These are phyloP conservation scores for Vinca minor DNA, from an alignment of 257 asterid species.

Conservation along the genomic window DNA sequence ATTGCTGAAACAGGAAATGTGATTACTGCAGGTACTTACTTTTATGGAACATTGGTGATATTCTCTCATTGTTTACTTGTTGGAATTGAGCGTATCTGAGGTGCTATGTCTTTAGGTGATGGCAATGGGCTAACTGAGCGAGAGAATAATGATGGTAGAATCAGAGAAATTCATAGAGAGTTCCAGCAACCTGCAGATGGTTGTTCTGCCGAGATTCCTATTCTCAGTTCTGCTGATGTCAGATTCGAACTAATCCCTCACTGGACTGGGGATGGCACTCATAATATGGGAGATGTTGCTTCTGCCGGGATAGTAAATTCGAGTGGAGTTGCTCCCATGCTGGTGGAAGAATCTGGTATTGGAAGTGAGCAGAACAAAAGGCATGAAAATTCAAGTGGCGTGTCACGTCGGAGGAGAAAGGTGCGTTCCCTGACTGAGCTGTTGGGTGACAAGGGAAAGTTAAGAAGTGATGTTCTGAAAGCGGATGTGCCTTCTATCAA, in stretches of 20 bases:
- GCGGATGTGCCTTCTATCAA: constrained; percentile 19
- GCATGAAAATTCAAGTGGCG: constrained; percentile 19
- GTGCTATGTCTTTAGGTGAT: background rate
- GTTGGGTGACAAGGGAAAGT: constrained; percentile 36
- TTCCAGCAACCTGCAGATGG: too few species aligned
- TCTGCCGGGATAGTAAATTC: constrained; percentile 7
- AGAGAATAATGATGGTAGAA: too few species aligned
- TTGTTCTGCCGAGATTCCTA: too few species aligned
- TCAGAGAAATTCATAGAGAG: too few species aligned
- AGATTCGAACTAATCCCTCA: background rate
- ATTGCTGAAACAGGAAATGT: background rate
- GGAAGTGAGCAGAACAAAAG: constrained; percentile 29
- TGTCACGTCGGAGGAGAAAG: constrained; percentile 40
- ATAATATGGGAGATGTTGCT: background rate
- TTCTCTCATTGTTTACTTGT: background rate
- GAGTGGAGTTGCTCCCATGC: constrained; percentile 22
- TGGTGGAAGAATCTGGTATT: constrained; percentile 24
- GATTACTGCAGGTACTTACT: background rate
- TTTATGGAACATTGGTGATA: background rate
- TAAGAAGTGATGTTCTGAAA: constrained; percentile 15
- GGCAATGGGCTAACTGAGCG: background rate
- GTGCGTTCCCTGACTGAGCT: constrained; percentile 67
- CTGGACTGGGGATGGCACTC: background rate
- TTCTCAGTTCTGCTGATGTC: background rate
- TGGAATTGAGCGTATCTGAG: background rate